Conservation (phyloP, 1,284 basidiomycete genomes). For the Heterobasidion parviporum region DNA sequence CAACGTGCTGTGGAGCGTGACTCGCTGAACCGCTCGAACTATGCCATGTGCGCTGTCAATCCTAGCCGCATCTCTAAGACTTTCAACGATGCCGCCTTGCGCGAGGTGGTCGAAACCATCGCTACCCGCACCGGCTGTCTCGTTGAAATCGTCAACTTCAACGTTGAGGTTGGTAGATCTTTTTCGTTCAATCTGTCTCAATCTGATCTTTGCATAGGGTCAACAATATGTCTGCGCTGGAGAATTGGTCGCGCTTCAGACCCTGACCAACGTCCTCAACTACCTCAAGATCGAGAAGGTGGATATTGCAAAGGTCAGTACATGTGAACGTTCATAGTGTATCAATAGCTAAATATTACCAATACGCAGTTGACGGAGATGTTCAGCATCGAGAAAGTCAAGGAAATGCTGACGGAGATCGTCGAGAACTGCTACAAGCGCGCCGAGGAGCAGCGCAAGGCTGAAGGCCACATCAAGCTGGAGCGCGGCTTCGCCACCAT, state of each 20-base stretch:
- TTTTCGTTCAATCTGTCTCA: conserved; percentile 6
- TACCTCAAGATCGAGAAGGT: conserved; percentile 96
- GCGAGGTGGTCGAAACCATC: conserved; percentile 93
- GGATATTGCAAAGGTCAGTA: conserved; percentile 83
- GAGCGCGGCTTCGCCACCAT: conserved; percentile 97
- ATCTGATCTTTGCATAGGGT: conserved; percentile 36
- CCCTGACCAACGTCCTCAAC: conserved; percentile 94
- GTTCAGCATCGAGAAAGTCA: conserved; percentile 81
- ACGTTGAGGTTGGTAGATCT: conserved; percentile 71
- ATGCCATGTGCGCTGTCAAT: conserved; percentile 98
- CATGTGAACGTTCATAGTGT: not conserved
- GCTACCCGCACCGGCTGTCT: conserved; percentile 70
- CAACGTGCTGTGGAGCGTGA: conserved; percentile 97
- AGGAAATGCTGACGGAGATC: conserved; percentile 88
- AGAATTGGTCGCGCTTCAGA: conserved; percentile 88
- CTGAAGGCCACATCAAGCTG: conserved; percentile 86
- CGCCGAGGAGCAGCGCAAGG: conserved; percentile 74
- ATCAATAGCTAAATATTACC: conserved; percentile 3
- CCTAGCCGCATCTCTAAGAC: conserved; percentile 91
- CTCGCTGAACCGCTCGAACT: conserved; percentile 86
- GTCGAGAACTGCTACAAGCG: conserved; percentile 77
- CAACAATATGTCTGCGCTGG: conserved; percentile 99
- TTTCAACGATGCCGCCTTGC: conserved; percentile 87
- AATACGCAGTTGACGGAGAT: conserved; percentile 67
- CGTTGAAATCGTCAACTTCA: conserved; percentile 96